Base-by-base conservation (phyloP, 164 flowering plant genomes). In the Tinospora cordifolia region DNA sequence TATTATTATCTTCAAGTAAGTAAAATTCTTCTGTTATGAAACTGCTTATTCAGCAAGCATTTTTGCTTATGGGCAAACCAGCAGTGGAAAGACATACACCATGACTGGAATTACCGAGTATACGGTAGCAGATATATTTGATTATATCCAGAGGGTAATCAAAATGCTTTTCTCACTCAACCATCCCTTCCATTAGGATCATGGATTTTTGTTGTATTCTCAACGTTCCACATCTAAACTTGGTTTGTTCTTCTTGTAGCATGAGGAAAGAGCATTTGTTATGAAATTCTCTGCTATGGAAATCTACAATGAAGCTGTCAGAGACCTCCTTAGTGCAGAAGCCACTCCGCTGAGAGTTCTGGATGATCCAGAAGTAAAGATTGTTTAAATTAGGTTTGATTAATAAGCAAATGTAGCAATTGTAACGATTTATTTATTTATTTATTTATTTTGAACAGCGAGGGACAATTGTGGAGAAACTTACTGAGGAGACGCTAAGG, bases 11-110 rank as follows among this genome's bases (percentile, higher is more conserved):
- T n/a, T n/a, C n/a, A n/a, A 12, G 63, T 51, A n/a, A 36, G 8
- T 67, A 51, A 66, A 57, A 72, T 15, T 40, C 77, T 69, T 40
- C 3, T 3, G 9, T 19, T 62, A 47, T 57, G 3, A 67, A 41
- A 25, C 24, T 63, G 19, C 58, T 67, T 30, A 67, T 78, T 24
- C 89, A 94, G 99, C 99, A 6, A 89, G 83, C 72, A 78, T 94
- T 66, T 94, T 94, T 76, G 97, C 99, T 8, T 94, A 94, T 79
- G 99, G 99, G 38, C 99, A 92, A 78, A 94, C 99, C 65, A 90
- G 97, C 84, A 94, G 99, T 70, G 99, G 99, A 64, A 94, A 94
- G 80, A 94, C 99, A 54, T 92, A 85, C 83, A 94, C 99, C 19
- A 94, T 94, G 97, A 69, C 72, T 71, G 99, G 99, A 51, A 81